Evolutionary conservation across 2,329 filamentous ascomycete genomes (phyloP).

Genomic region (Penicillium sp.): DNA sequence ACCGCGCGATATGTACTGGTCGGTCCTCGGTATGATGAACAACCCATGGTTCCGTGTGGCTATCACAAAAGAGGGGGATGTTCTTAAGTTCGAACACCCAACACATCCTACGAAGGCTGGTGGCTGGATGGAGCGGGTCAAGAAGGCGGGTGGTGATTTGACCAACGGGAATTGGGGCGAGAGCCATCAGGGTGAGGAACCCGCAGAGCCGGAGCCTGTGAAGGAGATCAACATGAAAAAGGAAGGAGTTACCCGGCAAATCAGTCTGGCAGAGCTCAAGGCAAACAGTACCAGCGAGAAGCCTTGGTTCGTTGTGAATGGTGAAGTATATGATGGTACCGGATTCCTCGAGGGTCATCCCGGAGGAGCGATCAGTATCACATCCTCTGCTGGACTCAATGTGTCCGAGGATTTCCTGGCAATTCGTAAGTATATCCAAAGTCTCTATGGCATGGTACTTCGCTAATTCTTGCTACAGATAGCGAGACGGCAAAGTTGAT

Average conservation of each 20-base stretch:
- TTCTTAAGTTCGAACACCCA: constrained; percentile 80
- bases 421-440: constrained; percentile 68
- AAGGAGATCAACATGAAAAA: constrained; percentile 78
- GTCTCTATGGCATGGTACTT: neutral
- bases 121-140: constrained; percentile 93
- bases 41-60: constrained; percentile 89
- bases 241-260: constrained; percentile 61
- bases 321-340: constrained; percentile 87
- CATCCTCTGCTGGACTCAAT: constrained; percentile 78
- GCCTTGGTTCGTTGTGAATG: constrained; percentile 87
- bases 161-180: constrained; percentile 86
- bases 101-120: constrained; percentile 77
- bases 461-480: constrained; percentile 57
- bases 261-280: constrained; percentile 71
- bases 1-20: constrained; percentile 95
- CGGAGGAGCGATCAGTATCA: constrained; percentile 82
- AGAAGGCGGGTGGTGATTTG: constrained; percentile 77
- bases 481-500: constrained; percentile 89
- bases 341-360: constrained; percentile 79
- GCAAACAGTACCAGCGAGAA: constrained; percentile 64
- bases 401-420: constrained; percentile 86
- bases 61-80: constrained; percentile 67
- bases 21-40: constrained; percentile 95
- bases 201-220: constrained; percentile 50
- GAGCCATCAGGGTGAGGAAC: constrained; percentile 55